Evolutionary conservation across 225 moss, liverwort and hornwort genomes (phyloP).

Genomic region (Neckera pumila): DNA sequence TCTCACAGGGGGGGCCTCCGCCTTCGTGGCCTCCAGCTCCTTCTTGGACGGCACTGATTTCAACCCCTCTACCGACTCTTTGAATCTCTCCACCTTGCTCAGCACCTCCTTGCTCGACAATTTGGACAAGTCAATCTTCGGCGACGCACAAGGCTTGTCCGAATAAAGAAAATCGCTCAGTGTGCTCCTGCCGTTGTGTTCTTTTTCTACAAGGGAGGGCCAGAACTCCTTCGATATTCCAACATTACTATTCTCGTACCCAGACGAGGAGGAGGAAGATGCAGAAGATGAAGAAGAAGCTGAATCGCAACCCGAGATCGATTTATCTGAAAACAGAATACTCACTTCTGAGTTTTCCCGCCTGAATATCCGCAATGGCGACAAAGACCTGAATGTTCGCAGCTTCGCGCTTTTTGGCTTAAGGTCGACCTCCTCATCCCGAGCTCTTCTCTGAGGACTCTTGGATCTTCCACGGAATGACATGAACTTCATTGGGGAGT

Average conservation of each 20-base stretch:
- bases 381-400: slow-evolving; percentile 28
- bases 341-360: slow-evolving; percentile 16
- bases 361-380: slow-evolving; percentile 37
- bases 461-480: slow-evolving; percentile 21
- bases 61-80: background rate
- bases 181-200: background rate
- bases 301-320: slow-evolving; percentile 2
- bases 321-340: slow-evolving; percentile 14
- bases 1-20: background rate
- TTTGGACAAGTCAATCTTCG: slow-evolving; percentile 33
- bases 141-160: slow-evolving; percentile 14
- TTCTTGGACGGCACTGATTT: background rate
- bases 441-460: slow-evolving; percentile 20
- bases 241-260: slow-evolving; percentile 12
- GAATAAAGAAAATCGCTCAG: slow-evolving; percentile 8
- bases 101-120: slow-evolving; percentile 33
- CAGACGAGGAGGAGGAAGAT: slow-evolving; percentile 10
- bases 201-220: slow-evolving; percentile 6
- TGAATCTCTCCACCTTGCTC: slow-evolving; percentile 16
- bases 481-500: slow-evolving; percentile 5
- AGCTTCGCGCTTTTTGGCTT: background rate
- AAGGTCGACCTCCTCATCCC: background rate
- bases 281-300: slow-evolving; percentile 12
- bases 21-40: background rate
- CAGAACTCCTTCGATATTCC: slow-evolving; percentile 7